These are phyloP conservation scores for Thermothielavioides terrestris DNA, from an alignment of 495 filamentous ascomycete genomes.

Conservation along the genomic window DNA sequence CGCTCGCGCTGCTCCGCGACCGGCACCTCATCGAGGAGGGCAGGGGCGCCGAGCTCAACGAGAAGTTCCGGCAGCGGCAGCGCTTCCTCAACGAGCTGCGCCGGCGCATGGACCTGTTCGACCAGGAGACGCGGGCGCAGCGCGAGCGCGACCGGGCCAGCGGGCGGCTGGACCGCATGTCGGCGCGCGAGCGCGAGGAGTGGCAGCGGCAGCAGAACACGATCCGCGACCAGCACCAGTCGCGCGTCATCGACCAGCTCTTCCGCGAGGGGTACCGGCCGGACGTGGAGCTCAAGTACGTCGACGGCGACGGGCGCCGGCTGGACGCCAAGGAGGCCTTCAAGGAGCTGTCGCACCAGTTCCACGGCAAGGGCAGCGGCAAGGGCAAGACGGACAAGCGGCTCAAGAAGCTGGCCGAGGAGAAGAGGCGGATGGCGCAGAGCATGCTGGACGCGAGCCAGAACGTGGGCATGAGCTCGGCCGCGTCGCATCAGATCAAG, in stretches of 20 bases:
- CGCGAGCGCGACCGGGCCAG: conserved; percentile 78
- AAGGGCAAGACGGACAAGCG: conserved; percentile 98
- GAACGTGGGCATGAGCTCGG: conserved; percentile 73
- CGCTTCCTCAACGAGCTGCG: conserved; percentile 75
- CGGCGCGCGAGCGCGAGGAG: conserved; percentile 82
- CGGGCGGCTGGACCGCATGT: conserved; percentile 78
- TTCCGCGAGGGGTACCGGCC: conserved; percentile 86
- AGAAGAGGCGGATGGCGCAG: conserved; percentile 77
- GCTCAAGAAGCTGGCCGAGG: conserved; percentile 93
- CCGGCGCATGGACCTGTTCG: conserved; percentile 62
- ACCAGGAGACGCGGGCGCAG: conserved; percentile 68
- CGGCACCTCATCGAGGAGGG: conserved; percentile 66
- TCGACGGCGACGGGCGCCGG: conserved; percentile 73
- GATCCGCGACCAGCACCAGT: conserved; percentile 70
- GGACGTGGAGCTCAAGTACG: conserved; percentile 79
- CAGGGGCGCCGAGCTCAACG: conserved; percentile 53
- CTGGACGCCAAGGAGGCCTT: conserved; percentile 96
- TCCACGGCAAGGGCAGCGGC: conserved; percentile 95
- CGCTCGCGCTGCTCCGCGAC: conserved; percentile 70
- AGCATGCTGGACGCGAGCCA: conserved; percentile 74
- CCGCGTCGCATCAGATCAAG: conserved; percentile 64
- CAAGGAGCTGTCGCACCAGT: conserved; percentile 80
- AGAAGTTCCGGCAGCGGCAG: conserved; percentile 63
- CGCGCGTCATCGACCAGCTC: conserved; percentile 68
- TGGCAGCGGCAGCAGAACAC: conserved; percentile 80